Conservation (phyloP, 2,329 filamentous ascomycete genomes). For the Saccharata proteae region DNA sequence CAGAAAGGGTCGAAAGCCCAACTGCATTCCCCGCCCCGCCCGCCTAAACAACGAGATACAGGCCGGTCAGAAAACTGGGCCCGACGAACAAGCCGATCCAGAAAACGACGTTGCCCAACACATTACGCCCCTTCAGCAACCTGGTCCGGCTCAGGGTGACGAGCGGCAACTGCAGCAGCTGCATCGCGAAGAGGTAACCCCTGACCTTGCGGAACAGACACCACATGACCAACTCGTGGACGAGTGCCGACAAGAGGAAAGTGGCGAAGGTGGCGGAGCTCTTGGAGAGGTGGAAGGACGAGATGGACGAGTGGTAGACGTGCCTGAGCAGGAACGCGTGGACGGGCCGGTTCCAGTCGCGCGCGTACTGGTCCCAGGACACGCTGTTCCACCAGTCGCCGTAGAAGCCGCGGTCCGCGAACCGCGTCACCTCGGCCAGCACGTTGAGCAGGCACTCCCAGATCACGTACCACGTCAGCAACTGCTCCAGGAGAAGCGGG, state of each 20-base stretch:
- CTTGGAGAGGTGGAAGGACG: constrained; percentile 57
- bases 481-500: constrained; percentile 66
- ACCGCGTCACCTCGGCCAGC: constrained; percentile 62
- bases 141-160: constrained; percentile 55
- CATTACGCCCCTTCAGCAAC: constrained; percentile 49
- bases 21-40: too few relatives aligned
- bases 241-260: constrained; percentile 57
- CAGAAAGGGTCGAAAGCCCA: too few relatives aligned
- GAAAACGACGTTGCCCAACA: constrained; percentile 62
- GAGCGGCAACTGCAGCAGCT: constrained; percentile 63
- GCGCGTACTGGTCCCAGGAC: constrained; percentile 62
- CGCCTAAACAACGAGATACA: constrained; percentile 36
- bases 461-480: constrained; percentile 70
- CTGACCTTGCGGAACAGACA: constrained; percentile 67
- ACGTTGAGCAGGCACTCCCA: constrained; percentile 60
- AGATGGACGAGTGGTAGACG: constrained; percentile 69
- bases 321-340: constrained; percentile 68
- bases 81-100: constrained; percentile 71
- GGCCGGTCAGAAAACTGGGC: constrained; percentile 48
- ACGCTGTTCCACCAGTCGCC: constrained; percentile 42
- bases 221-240: constrained; percentile 71
- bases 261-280: constrained; percentile 63
- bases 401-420: constrained; percentile 63
- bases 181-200: constrained; percentile 60
- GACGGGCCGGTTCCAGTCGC: constrained; percentile 73